phyloP scores from a whole-genome alignment of 106 monocot species.

The Iris macrosiphon region DNA sequence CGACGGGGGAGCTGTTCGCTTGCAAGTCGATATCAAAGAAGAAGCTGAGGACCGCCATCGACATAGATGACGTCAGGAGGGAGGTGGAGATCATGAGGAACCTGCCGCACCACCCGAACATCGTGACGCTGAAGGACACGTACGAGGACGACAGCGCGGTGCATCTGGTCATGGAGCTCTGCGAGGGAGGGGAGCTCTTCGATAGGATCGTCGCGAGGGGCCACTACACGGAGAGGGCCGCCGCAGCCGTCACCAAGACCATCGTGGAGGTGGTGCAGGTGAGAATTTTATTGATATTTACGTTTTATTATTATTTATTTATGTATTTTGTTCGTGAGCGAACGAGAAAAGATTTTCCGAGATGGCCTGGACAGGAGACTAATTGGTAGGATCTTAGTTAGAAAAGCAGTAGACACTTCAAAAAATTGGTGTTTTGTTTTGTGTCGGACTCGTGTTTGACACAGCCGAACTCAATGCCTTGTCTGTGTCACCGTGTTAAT shows the following conservation, averaged over 20 bases:
- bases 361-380: no score
- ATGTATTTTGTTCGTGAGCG: no score
- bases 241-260: constrained; percentile 49
- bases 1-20: constrained; percentile 20
- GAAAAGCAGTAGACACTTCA: no score
- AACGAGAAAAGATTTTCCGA: no score
- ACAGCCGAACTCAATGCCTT: no score
- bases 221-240: constrained; percentile 71
- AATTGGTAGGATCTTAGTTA: no score
- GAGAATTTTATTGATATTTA: not conserved
- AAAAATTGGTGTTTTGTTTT: no score
- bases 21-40: constrained; percentile 77
- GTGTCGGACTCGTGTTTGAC: no score
- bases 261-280: constrained; percentile 84
- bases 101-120: constrained; percentile 51
- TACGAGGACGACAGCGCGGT: constrained; percentile 66
- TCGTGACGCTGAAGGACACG: constrained; percentile 59
- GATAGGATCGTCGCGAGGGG: constrained; percentile 73
- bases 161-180: constrained; percentile 83
- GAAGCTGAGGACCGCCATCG: constrained; percentile 62
- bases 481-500: no score
- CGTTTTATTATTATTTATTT: not conserved
- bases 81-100: constrained; percentile 75
- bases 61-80: constrained; percentile 62
- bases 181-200: constrained; percentile 82